phyloP scores from a whole-genome alignment of 768 basidiomycete genomes.

The Trametes coccinea region DNA sequence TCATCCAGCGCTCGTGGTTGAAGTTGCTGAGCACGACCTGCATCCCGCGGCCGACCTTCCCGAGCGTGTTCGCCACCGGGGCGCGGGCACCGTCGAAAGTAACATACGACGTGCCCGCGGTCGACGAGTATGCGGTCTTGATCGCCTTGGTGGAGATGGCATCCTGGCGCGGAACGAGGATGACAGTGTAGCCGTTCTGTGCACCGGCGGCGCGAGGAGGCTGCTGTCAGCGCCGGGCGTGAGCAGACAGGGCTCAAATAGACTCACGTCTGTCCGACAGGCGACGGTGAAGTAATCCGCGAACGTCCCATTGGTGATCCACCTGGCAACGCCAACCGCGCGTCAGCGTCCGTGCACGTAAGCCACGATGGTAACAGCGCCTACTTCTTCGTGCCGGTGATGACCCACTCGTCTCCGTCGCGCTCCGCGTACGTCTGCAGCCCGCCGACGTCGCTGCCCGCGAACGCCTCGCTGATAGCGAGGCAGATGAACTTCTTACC shows the following conservation, averaged over 20 bases:
- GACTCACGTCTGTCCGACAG: constrained; percentile 63
- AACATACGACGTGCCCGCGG: constrained; percentile 88
- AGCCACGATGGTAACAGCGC: constrained; percentile 17
- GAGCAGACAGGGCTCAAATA: not conserved
- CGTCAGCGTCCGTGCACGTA: not conserved
- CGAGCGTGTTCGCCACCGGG: constrained; percentile 85
- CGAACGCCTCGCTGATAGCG: constrained; percentile 93
- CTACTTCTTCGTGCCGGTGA: constrained; percentile 93
- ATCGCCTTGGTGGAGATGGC: constrained; percentile 83
- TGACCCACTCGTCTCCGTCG: constrained; percentile 85
- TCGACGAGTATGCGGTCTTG: constrained; percentile 89
- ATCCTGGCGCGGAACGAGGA: constrained; percentile 71
- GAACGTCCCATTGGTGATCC: constrained; percentile 89
- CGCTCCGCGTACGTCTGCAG: constrained; percentile 82
- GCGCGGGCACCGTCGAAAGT: constrained; percentile 81
- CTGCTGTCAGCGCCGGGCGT: not conserved
- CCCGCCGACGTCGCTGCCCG: constrained; percentile 83
- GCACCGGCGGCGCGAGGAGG: not conserved
- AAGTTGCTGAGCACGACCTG: constrained; percentile 82
- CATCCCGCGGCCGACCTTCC: constrained; percentile 81
- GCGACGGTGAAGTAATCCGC: constrained; percentile 84
- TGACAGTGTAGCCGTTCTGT: constrained; percentile 72
- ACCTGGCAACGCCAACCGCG: constrained; percentile 44
- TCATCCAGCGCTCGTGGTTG: constrained; percentile 92
- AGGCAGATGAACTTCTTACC: constrained; percentile 87